Evolutionary conservation across 139 green algal genomes (phyloP), one percentile per base, ranked within the genome.

Genomic region (Mesotaenium endlicherianum): DNA sequence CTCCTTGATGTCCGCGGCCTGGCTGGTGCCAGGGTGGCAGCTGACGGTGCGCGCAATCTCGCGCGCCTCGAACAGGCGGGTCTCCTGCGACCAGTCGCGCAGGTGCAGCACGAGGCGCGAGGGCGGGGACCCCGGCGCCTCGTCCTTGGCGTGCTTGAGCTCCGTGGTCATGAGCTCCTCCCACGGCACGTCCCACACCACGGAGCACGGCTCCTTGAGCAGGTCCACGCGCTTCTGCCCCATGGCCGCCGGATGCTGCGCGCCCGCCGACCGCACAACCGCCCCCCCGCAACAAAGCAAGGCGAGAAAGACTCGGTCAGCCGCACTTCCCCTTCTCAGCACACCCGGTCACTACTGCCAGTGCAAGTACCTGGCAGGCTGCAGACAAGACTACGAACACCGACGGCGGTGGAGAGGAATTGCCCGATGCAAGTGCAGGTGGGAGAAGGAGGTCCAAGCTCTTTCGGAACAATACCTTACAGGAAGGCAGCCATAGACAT

Each of bases 71-170:
- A 87, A 81, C 26, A 87, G n/a, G 20, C 81, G 81, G 30, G 34
- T 31, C 44, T 87, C 81, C 0, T 68, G 31, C 0, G 71, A 76
- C 81, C 70, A 77, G 1, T 64, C 38, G 6, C 69, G 68, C 0
- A 88, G 75, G 47, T 88, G 82, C 34, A 88, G 74, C 55, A 84
- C 47, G 1, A 88, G n/a, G 50, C 74, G 74, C 36, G 74, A 79
- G 16, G 74, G 89, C 58, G 87, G 85, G 4, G 70, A 31, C 14
- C 20, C 50, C 17, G 81, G 80, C 2, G 42, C 2, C 76, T 94
- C 91, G 26, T 83, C 83, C 89, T 95, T 97, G 60, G 92, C 87
- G 86, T 95, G 80, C 39, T 64, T 34, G 31, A 92, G 75, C 84
- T 94, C 91, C 59, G 91, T 41, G 2, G 86, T 47, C 58, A 94